A percentile compares a stretch with the other conserved stretches of the same genome.
Evolutionary conservation across 768 basidiomycete species (phyloP).

Genomic region (Phanerochaete sordida): DNA sequence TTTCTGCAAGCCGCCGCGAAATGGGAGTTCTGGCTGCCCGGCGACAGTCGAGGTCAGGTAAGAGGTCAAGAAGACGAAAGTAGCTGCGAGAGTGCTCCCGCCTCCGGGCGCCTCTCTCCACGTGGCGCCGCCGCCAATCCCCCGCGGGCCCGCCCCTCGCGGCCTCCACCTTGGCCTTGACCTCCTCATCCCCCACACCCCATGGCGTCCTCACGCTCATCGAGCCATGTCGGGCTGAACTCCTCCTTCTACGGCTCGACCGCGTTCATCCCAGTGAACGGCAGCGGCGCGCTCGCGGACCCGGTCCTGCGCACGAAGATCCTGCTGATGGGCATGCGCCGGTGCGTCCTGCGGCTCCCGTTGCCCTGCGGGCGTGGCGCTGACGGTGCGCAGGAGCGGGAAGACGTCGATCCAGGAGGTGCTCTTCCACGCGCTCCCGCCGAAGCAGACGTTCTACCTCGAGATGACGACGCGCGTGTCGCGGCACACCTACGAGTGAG

Average conservation of each 20-base stretch:
- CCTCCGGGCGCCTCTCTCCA: background rate
- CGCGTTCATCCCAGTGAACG: constrained; percentile 11
- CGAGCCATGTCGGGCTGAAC: constrained; percentile 1
- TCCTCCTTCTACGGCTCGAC: constrained; percentile 5
- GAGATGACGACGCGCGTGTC: constrained; percentile 80
- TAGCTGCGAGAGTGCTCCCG: too few relatives aligned
- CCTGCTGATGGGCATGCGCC: constrained; percentile 67
- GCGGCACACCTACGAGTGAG: constrained; percentile 81
- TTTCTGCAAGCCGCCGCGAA: too few relatives aligned
- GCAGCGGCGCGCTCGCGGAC: constrained; percentile 4
- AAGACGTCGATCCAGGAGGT: constrained; percentile 92
- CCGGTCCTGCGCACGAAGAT: constrained; percentile 56
- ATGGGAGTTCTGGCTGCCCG: too few relatives aligned
- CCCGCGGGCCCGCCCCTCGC: background rate
- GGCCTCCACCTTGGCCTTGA: background rate
- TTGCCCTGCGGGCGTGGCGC: background rate
- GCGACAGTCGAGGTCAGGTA: too few relatives aligned
- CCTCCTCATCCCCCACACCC: background rate
- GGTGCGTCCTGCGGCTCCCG: constrained; percentile 33
- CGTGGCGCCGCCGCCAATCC: background rate
- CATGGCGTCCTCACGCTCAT: constrained; percentile 8
- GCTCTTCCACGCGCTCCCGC: constrained; percentile 79
- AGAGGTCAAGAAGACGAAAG: too few relatives aligned
- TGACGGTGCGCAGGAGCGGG: constrained; percentile 58
- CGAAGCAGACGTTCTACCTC: constrained; percentile 87